These are phyloP conservation scores for Triticum urartu DNA, from an alignment of 176 grass and related monocot species.

Conservation along the genomic window DNA sequence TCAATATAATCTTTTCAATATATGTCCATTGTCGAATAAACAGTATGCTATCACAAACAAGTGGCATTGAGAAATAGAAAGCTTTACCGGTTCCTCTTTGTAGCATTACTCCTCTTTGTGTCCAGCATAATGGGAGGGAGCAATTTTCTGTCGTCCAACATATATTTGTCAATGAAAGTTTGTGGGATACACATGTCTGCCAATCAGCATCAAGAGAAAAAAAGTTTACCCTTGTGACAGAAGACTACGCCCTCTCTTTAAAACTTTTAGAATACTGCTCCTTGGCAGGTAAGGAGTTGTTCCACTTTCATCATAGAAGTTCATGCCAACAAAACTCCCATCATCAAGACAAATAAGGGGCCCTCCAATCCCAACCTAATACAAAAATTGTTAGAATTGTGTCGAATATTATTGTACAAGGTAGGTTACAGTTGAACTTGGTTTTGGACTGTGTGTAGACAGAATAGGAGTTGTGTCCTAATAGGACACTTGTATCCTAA, in stretches of 20 bases:
- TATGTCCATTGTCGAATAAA: not conserved
- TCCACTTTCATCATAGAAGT: slow-evolving; percentile 8
- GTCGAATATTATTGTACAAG: no score
- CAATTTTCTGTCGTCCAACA: not conserved
- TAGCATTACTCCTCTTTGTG: not conserved
- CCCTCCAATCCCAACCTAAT: not conserved
- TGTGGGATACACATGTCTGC: not conserved
- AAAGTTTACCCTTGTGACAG: not conserved
- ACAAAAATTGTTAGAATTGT: not conserved
- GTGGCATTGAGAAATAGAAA: not conserved
- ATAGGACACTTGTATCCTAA: no score
- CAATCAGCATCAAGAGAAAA: not conserved
- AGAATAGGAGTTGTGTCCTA: no score
- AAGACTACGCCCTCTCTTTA: not conserved
- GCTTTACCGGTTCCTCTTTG: not conserved
- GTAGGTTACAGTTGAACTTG: no score
- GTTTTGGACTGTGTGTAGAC: no score
- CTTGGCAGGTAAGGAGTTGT: not conserved
- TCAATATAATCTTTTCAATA: not conserved
- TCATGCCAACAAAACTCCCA: not conserved
- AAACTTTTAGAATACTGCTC: not conserved
- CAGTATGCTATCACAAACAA: not conserved
- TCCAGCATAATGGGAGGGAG: not conserved
- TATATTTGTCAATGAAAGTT: not conserved
- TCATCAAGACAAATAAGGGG: not conserved